Evolutionary conservation across 352 stramenopile species (phyloP).

Genomic region (Globisporangium perplexum): DNA sequence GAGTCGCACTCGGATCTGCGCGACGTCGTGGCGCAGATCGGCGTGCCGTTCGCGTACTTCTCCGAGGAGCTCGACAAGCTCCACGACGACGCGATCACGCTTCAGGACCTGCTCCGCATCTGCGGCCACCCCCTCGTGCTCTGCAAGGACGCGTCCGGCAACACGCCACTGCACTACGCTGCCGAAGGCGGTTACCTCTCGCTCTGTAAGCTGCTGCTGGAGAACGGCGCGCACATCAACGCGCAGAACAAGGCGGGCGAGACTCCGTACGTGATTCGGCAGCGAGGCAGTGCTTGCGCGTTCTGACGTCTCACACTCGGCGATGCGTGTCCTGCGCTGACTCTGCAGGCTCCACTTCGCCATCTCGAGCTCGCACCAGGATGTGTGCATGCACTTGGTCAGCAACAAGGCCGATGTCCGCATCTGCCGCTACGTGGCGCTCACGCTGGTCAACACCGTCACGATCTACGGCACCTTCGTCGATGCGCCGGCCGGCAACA

Average conservation of each 20-base stretch:
- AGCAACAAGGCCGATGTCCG: conserved; percentile 55
- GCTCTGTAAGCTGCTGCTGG: conserved; percentile 54
- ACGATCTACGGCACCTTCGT: conserved; percentile 55
- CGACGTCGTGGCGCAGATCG: conserved; percentile 41
- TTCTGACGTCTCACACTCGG: neutral
- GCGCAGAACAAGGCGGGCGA: conserved; percentile 73
- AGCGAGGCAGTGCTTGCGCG: too few species aligned
- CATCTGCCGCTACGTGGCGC: conserved; percentile 49
- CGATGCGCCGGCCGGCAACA: conserved; percentile 36
- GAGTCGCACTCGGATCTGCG: conserved; percentile 53
- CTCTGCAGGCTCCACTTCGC: conserved; percentile 62
- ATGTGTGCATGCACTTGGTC: conserved; percentile 64
- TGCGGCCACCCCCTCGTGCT: conserved; percentile 68
- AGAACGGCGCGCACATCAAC: conserved; percentile 68
- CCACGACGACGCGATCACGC: conserved; percentile 37
- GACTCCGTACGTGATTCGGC: conserved; percentile 44
- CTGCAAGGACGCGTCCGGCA: conserved; percentile 51
- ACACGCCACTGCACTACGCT: conserved; percentile 73
- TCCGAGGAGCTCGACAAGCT: conserved; percentile 63
- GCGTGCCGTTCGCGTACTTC: conserved; percentile 56
- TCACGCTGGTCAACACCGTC: conserved; percentile 48
- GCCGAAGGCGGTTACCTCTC: conserved; percentile 69
- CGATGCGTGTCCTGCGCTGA: neutral
- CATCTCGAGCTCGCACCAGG: conserved; percentile 65
- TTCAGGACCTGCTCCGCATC: conserved; percentile 64